These are phyloP conservation scores for Penicillium paxilli DNA, from an alignment of 495 filamentous ascomycete species.

Conservation along the genomic window DNA sequence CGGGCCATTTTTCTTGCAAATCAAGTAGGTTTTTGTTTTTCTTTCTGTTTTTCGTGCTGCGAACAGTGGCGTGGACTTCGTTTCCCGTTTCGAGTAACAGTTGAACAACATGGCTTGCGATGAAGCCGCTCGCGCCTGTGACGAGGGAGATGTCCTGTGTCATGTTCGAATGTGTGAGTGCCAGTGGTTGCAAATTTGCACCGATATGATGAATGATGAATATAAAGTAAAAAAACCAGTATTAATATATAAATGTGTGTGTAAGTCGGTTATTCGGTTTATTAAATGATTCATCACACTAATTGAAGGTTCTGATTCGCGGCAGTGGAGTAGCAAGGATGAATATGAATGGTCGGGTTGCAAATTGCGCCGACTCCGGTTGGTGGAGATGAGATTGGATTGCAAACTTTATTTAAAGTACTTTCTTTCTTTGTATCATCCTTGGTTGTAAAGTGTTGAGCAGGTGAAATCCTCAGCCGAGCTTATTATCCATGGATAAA, in stretches of 20 bases:
- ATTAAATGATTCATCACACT: background rate
- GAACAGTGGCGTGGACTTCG: slow-evolving; percentile 14
- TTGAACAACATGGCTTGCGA: slow-evolving; percentile 69
- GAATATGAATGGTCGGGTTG: background rate
- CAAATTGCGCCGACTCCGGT: background rate
- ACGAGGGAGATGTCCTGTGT: slow-evolving; percentile 5
- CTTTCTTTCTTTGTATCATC: too few relatives aligned
- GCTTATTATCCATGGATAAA: too few relatives aligned
- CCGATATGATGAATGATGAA: too few relatives aligned
- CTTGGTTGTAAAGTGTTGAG: too few relatives aligned
- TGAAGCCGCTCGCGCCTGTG: slow-evolving; percentile 51
- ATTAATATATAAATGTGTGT: background rate
- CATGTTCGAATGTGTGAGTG: too few relatives aligned
- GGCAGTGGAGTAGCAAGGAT: background rate
- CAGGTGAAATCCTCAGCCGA: too few relatives aligned
- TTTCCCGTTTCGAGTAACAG: slow-evolving; percentile 53
- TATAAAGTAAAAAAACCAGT: too few relatives aligned
- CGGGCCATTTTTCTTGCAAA: slow-evolving; percentile 17
- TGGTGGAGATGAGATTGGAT: too few relatives aligned
- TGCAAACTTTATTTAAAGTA: too few relatives aligned
- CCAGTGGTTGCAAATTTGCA: too few relatives aligned
- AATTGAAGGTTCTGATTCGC: too few relatives aligned
- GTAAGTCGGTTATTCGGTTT: background rate
- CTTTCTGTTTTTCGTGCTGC: slow-evolving; percentile 9
- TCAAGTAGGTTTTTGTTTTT: slow-evolving; percentile 18